Percentiles rank a stretch among this genome's conserved stretches.
Conservation (phyloP, 345 rosid species). For the Murraya koenigii region DNA sequence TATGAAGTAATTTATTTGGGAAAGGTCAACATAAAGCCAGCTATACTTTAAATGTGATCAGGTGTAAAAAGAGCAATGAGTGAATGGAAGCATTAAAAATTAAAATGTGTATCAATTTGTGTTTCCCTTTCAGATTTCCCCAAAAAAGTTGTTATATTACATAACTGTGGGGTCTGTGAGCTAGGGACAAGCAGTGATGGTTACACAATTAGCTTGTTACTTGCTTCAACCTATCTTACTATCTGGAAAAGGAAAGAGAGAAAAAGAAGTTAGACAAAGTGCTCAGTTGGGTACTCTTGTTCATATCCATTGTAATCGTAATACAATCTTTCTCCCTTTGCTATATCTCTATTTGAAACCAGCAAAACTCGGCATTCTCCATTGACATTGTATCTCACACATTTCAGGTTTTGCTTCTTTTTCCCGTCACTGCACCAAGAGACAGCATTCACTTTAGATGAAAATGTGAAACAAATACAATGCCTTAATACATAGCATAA, state of each 20-base stretch:
- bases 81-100: neutral
- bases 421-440: slow-evolving; percentile 75
- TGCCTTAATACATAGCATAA: neutral
- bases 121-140: neutral
- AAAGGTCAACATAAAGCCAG: neutral
- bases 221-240: neutral
- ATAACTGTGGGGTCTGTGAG: neutral
- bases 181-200: neutral
- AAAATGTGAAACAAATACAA: too few relatives aligned
- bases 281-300: slow-evolving; percentile 90
- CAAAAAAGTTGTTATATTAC: neutral
- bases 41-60: neutral
- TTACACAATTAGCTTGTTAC: slow-evolving; percentile 22
- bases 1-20: too few relatives aligned
- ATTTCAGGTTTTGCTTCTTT: slow-evolving; percentile 90
- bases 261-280: slow-evolving; percentile 61
- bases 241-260: neutral
- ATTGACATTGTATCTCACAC: slow-evolving; percentile 75
- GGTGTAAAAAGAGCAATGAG: neutral
- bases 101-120: neutral
- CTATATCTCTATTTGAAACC: slow-evolving; percentile 79
- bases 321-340: slow-evolving; percentile 79
- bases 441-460: neutral
- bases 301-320: slow-evolving; percentile 94
- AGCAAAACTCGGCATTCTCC: slow-evolving; percentile 88